Conservation (phyloP, 495 filamentous ascomycete genomes). For the Annulohypoxylon nitens region DNA sequence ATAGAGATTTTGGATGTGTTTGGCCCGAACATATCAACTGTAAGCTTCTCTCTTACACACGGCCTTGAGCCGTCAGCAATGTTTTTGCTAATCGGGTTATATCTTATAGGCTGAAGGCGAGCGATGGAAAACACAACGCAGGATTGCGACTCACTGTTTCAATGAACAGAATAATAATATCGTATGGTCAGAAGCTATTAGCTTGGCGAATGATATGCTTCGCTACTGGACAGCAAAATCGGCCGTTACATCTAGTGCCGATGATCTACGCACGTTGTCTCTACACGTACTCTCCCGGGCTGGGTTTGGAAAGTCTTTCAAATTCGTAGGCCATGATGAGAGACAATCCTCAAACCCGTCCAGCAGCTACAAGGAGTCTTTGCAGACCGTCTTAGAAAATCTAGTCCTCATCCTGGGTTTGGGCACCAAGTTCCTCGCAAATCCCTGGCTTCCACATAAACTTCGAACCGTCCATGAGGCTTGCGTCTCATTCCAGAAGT, state of each 20-base stretch:
- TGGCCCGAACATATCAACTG: conserved; percentile 19
- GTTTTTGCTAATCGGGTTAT: conserved; percentile 3
- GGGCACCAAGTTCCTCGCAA: conserved; percentile 41
- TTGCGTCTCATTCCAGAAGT: conserved; percentile 45
- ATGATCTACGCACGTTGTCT: conserved; percentile 60
- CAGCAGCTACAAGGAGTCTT: conserved; percentile 51
- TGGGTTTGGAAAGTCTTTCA: conserved; percentile 60
- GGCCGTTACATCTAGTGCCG: conserved; percentile 43
- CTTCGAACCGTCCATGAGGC: conserved; percentile 44
- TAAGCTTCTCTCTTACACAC: background rate
- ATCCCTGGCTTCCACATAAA: conserved; percentile 48
- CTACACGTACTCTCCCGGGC: conserved; percentile 62
- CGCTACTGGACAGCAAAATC: conserved; percentile 54
- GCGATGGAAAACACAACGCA: conserved; percentile 64
- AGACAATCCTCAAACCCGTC: conserved; percentile 25
- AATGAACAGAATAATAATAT: conserved; percentile 63
- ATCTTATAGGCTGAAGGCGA: conserved; percentile 46
- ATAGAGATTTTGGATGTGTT: conserved; percentile 15
- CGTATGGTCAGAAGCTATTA: conserved; percentile 62
- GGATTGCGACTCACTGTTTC: conserved; percentile 58
- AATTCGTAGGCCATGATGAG: conserved; percentile 47
- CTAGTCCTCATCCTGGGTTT: conserved; percentile 51
- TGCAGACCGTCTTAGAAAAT: conserved; percentile 53
- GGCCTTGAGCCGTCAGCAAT: background rate
- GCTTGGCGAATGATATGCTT: conserved; percentile 64